phyloP scores from a whole-genome alignment of 768 basidiomycete species.

The Boletus bicolor region DNA sequence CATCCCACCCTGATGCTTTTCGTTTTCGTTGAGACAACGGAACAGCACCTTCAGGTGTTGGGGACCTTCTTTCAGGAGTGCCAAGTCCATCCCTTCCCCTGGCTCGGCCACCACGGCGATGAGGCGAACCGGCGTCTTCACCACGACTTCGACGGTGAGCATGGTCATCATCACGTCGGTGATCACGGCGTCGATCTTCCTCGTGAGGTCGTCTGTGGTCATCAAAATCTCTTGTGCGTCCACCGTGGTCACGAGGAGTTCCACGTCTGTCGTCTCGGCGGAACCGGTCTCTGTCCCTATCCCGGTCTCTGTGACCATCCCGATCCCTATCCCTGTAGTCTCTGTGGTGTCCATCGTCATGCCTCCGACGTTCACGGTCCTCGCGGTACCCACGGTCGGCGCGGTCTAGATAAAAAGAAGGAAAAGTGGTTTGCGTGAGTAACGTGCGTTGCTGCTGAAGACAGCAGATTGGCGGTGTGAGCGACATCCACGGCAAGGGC shows the following conservation, averaged over 20 bases:
- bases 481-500: slow-evolving; percentile 46
- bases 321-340: slow-evolving; percentile 47
- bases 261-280: slow-evolving; percentile 52
- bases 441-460: slow-evolving; percentile 40
- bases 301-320: slow-evolving; percentile 28
- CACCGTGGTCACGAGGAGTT: slow-evolving; percentile 43
- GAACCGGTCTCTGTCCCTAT: slow-evolving; percentile 35
- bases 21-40: slow-evolving; percentile 84
- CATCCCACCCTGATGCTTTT: slow-evolving; percentile 94
- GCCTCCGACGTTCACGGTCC: slow-evolving; percentile 65
- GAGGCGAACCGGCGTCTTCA: slow-evolving; percentile 40
- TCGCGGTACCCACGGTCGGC: slow-evolving; percentile 54
- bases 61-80: slow-evolving; percentile 78
- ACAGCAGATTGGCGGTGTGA: slow-evolving; percentile 42
- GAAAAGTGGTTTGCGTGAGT: slow-evolving; percentile 51
- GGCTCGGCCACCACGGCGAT: slow-evolving; percentile 46
- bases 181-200: slow-evolving; percentile 49
- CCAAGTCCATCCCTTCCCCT: slow-evolving; percentile 48
- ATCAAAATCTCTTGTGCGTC: slow-evolving; percentile 45
- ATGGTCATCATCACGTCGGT: slow-evolving; percentile 43
- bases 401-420: slow-evolving; percentile 46
- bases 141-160: slow-evolving; percentile 29
- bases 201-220: slow-evolving; percentile 45
- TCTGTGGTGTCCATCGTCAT: slow-evolving; percentile 52
- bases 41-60: slow-evolving; percentile 82